A percentile compares a stretch with the other conserved stretches of the same genome.
phyloP scores from a whole-genome alignment of 805 yeast genomes.

The Candida corydali region DNA sequence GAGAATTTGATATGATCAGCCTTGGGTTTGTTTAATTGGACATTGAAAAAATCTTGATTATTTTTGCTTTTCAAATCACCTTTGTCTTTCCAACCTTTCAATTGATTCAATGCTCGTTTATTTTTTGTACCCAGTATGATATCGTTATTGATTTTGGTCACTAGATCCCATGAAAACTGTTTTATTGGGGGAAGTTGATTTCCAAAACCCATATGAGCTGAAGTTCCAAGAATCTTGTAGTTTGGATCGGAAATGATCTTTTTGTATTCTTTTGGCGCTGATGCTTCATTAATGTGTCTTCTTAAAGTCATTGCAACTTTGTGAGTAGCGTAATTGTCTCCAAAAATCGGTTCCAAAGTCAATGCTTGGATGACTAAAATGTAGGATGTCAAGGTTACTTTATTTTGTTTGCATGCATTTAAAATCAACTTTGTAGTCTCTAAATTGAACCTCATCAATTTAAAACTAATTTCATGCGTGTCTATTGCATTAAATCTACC shows the following conservation, averaged over 20 bases:
- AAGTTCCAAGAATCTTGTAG: slow-evolving; percentile 28
- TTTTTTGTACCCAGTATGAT: slow-evolving; percentile 18
- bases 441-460: slow-evolving; percentile 23
- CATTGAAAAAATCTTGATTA: slow-evolving; percentile 20
- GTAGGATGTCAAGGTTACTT: slow-evolving; percentile 32
- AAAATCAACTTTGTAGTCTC: slow-evolving; percentile 20
- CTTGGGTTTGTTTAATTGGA: slow-evolving; percentile 19
- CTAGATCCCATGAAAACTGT: slow-evolving; percentile 32
- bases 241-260: slow-evolving; percentile 13
- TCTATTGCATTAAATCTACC: slow-evolving; percentile 20
- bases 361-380: slow-evolving; percentile 21
- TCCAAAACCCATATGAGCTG: slow-evolving; percentile 30
- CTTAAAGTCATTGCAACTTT: slow-evolving; percentile 33
- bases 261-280: slow-evolving; percentile 14
- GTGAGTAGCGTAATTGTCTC: slow-evolving; percentile 19
- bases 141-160: slow-evolving; percentile 16
- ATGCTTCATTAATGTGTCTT: slow-evolving; percentile 16
- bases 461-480: slow-evolving; percentile 18
- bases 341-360: slow-evolving; percentile 26
- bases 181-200: slow-evolving; percentile 27
- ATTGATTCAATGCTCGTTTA: slow-evolving; percentile 19
- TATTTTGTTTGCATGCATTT: slow-evolving; percentile 22
- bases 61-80: slow-evolving; percentile 11
- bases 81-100: slow-evolving; percentile 16
- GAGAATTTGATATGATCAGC: slow-evolving; percentile 32